Base-by-base conservation (phyloP, 768 basidiomycete species). In the Stropharia rugosoannulata region DNA sequence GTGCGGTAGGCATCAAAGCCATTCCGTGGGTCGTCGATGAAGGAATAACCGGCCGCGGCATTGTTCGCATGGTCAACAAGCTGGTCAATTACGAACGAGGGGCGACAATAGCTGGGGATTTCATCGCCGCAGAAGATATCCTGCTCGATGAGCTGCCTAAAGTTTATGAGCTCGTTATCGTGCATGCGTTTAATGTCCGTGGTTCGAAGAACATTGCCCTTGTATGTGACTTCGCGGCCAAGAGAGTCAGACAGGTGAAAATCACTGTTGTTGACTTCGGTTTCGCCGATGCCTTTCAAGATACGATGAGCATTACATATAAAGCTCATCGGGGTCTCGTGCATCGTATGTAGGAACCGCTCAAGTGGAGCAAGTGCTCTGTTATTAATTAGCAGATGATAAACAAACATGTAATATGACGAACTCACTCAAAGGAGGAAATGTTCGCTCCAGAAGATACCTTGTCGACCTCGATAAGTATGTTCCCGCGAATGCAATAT, bases 401-500 rank as follows among this genome's bases (percentile, higher is more conserved):
- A 4, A 22, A 22, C 1, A 22, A 22, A 4, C 2, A 22, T n/a
- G n/a, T n/a, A n/a, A n/a, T n/a, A 22, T 22, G 22, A 22, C 1
- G 4, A 4, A 1, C 4, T 22, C 4, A 22, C 22, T 22, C 22
- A 22, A 22, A 22, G 4, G 22, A 2, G 22, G 22, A 22, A 4
- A 22, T 22, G 4, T 4, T 22, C 4, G 22, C 22, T 22, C 22
- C 22, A 22, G 22, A 22, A 2, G 29, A 6, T 4, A 32, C 29
- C 9, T 32, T 16, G 9, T 42, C 41, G 4, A 42, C 9, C n/a
- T 16, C 15, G n/a, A 42, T 8, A 11, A 42, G 41, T 2, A 42
- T 42, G n/a, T n/a, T 1, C 16, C 22, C 22, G 3, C 61, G 29
- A 3, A 57, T 56, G 1, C 32, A 15, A 10, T 62, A 62, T 40